phyloP scores from a whole-genome alignment of 75 land plant species.

The Cunninghamia lanceolata region DNA sequence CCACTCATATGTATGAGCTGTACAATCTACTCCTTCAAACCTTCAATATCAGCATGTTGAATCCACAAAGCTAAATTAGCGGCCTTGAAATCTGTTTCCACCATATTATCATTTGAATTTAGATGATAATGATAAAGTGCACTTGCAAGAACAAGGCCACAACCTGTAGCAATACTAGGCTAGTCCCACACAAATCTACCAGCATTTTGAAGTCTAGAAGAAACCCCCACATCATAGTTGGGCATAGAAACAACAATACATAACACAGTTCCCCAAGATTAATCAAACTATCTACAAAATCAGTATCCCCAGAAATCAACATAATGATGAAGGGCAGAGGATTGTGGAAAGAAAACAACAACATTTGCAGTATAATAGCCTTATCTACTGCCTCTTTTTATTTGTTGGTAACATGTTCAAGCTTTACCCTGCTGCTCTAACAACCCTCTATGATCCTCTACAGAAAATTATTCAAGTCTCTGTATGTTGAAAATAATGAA shows the following conservation, averaged over 20 bases:
- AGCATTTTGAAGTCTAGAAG: constrained; percentile 67
- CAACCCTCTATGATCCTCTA: constrained; percentile 77
- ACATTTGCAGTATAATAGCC: constrained; percentile 91
- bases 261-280: constrained; percentile 86
- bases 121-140: neutral
- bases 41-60: constrained; percentile 70
- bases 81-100: no score
- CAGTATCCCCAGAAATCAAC: constrained; percentile 88
- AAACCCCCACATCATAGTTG: constrained; percentile 57
- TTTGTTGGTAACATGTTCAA: constrained; percentile 88
- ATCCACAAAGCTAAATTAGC: constrained; percentile 22
- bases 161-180: constrained; percentile 78
- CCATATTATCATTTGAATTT: no score
- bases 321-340: constrained; percentile 81
- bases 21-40: constrained; percentile 70
- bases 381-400: constrained; percentile 93
- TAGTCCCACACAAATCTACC: constrained; percentile 88
- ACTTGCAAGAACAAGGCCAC: constrained; percentile 59
- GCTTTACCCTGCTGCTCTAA: constrained; percentile 89
- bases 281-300: constrained; percentile 82
- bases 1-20: constrained; percentile 58
- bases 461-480: constrained; percentile 88
- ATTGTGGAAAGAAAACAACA: constrained; percentile 86
- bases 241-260: constrained; percentile 71
- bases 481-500: constrained; percentile 83